Conservation (phyloP, 225 moss, liverwort and hornwort genomes). For the Asterella californica region DNA sequence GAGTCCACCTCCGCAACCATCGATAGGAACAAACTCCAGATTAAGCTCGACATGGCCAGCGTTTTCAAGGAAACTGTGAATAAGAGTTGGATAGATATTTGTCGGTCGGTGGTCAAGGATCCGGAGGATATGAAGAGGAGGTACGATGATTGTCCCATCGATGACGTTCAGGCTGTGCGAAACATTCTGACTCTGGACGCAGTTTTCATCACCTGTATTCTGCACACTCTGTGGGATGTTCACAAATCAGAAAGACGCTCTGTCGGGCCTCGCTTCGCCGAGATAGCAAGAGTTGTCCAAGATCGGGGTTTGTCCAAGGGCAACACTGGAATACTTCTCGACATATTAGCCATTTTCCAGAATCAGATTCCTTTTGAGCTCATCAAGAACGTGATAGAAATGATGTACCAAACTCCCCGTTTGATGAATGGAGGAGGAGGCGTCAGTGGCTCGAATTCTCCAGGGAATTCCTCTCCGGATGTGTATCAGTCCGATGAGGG, state of each 20-base stretch:
- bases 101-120: not conserved
- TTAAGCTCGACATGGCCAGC: conserved; percentile 9
- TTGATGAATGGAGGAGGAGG: not conserved
- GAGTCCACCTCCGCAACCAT: not conserved
- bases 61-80: conserved; percentile 2
- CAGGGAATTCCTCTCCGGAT: not conserved
- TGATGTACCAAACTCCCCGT: not conserved
- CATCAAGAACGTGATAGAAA: not conserved
- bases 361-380: conserved; percentile 16
- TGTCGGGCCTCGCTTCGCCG: not conserved
- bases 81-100: conserved; percentile 10
- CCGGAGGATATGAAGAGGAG: conserved; percentile 10
- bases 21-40: not conserved
- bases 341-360: conserved; percentile 14
- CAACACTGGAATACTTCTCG: not conserved
- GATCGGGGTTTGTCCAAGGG: conserved; percentile 8
- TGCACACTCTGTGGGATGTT: conserved; percentile 14
- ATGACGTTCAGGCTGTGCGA: not conserved
- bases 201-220: conserved; percentile 8
- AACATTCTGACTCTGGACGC: conserved; percentile 19
- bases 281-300: conserved; percentile 2
- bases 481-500: not conserved
- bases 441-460: not conserved
- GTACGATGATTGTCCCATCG: conserved; percentile 16
- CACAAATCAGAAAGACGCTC: not conserved